phyloP scores from a whole-genome alignment of 1,284 basidiomycete species.

The Fomitopsis pinicola region DNA sequence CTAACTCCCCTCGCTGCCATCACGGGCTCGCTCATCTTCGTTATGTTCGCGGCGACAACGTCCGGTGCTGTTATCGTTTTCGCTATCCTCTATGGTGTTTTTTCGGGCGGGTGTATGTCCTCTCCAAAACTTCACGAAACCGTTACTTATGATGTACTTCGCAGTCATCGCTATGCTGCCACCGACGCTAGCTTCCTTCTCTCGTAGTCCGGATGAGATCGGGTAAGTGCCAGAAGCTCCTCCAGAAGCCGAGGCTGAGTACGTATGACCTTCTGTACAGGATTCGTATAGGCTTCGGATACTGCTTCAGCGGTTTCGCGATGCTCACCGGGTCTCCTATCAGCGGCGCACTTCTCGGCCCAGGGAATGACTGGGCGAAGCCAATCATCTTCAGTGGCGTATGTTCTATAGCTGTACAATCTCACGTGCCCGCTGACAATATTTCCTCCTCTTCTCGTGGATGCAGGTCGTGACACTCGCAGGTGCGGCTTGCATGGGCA shows the following conservation, averaged over 20 bases:
- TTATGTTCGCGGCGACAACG: constrained; percentile 31
- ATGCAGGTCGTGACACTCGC: too few species aligned
- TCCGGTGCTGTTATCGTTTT: constrained; percentile 42
- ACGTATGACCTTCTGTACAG: not conserved
- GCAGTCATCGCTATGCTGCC: not conserved
- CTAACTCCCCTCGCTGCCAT: constrained; percentile 18
- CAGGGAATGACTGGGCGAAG: not conserved
- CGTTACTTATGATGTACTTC: not conserved
- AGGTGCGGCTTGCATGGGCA: too few species aligned
- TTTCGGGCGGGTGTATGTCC: constrained; percentile 8
- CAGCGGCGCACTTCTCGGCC: constrained; percentile 5
- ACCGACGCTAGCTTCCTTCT: not conserved
- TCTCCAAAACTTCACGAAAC: not conserved
- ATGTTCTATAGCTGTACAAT: not conserved
- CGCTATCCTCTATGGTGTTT: constrained; percentile 47
- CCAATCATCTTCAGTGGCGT: constrained; percentile 4
- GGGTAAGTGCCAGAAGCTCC: not conserved
- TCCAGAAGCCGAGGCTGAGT: too few species aligned
- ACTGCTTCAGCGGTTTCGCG: not conserved
- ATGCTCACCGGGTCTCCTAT: constrained; percentile 6
- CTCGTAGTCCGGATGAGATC: not conserved
- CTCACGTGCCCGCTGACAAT: too few species aligned
- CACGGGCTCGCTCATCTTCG: constrained; percentile 13
- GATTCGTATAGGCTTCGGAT: constrained; percentile 2
- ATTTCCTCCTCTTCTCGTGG: too few species aligned